These are phyloP conservation scores for Otatea glauca DNA, from an alignment of 176 grass and related monocot genomes.

Conservation along the genomic window DNA sequence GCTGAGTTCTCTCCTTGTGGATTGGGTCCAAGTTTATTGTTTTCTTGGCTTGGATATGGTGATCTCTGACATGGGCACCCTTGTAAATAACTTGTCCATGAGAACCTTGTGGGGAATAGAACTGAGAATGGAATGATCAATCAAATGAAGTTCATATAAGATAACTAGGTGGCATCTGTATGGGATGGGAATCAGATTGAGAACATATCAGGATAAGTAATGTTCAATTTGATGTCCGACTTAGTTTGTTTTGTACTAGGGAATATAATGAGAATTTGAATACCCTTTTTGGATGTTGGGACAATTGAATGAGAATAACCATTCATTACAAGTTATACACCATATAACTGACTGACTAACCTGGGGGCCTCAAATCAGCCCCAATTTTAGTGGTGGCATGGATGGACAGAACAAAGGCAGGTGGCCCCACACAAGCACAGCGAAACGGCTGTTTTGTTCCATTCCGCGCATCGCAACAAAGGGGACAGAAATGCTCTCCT, in stretches of 20 bases:
- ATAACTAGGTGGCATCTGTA: neutral
- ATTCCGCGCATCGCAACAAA: neutral
- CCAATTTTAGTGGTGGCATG: neutral
- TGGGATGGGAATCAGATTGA: neutral
- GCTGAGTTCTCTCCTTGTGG: neutral
- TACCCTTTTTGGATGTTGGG: neutral
- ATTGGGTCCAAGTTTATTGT: neutral
- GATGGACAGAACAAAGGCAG: constrained; percentile 2
- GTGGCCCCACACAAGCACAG: neutral
- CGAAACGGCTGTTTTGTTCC: neutral
- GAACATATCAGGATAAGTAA: neutral
- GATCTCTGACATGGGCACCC: neutral
- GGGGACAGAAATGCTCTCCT: neutral
- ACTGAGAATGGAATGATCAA: neutral
- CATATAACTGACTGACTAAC: neutral
- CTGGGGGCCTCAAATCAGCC: neutral
- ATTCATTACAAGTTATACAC: neutral
- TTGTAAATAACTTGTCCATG: neutral
- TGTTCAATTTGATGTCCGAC: neutral
- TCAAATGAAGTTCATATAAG: neutral
- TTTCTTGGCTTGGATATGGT: neutral
- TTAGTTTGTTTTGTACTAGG: neutral
- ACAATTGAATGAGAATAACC: neutral
- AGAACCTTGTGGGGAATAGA: neutral
- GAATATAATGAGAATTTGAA: constrained; percentile 3